Base-by-base conservation (phyloP, 805 yeast genomes). In the Candida krabiensis region DNA sequence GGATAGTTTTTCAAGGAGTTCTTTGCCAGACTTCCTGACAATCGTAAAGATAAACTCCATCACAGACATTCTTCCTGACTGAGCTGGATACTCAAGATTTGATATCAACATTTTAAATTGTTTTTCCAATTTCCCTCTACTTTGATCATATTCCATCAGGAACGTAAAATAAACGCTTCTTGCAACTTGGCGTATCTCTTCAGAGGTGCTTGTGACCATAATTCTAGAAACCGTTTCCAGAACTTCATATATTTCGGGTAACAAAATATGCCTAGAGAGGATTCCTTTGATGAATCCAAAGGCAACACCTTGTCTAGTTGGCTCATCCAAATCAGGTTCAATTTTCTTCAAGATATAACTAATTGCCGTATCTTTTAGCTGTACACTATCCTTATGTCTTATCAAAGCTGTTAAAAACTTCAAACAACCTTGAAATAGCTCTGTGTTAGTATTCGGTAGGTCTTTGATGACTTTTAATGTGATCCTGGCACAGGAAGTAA, bases 61-160 rank as follows among this genome's bases (percentile, higher is more conserved):
- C 2, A 88, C 95, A 0, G 97, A 86, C 48, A 83, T 83, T 36
- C 97, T 72, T 36, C 99, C 99, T 28, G 78, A 72, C 41, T 85
- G 85, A 3, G 95, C 80, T 4, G 95, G 90, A 57, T 93, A 93
- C 17, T 80, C 73, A 46, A 93, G 66, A 58, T 93, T 93, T 38
- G 77, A 78, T 7, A 90, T 85, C 61, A 93, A 69, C 56, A 83
- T 80, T 46, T 82, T 79, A 63, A 91, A 82, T 47, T 87, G 95
- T 50, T 83, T 86, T 46, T 86, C 93, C 33, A 93, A 60, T 47
- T 87, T 76, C 4, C 91, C 89, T 51, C 81, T 74, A 22, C 98
- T 89, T 65, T 91, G 97, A 52, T 96, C 98, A 55, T 86, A 93
- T 52, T 89, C 96, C 84, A 88, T 84, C 55, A 93, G 64, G 52